phyloP scores from a whole-genome alignment of 2,329 filamentous ascomycete species.

The Colletotrichum cereale region DNA sequence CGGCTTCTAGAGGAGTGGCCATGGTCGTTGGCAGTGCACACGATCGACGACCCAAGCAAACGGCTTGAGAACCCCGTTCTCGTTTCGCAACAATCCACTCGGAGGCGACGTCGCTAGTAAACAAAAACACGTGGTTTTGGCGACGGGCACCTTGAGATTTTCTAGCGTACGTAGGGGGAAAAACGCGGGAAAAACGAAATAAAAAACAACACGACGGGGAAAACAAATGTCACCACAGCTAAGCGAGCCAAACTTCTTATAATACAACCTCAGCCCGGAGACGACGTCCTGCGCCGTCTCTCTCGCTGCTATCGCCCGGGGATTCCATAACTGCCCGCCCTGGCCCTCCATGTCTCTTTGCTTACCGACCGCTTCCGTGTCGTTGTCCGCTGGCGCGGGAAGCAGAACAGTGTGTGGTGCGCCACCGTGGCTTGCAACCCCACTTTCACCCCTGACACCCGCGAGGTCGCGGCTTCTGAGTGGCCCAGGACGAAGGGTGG shows the following conservation, averaged over 20 bases:
- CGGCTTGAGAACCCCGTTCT: neutral
- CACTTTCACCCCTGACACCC: neutral
- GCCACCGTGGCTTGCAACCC: slow-evolving; percentile 26
- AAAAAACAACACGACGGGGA: neutral
- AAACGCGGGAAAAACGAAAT: neutral
- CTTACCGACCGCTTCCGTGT: slow-evolving; percentile 22
- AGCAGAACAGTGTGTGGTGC: neutral
- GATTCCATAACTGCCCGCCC: slow-evolving; percentile 20
- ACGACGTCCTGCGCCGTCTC: slow-evolving; percentile 20
- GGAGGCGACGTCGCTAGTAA: neutral
- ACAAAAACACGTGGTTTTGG: neutral
- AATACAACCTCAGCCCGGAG: slow-evolving; percentile 18
- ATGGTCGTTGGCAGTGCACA: slow-evolving; percentile 18
- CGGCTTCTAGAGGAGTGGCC: slow-evolving; percentile 18
- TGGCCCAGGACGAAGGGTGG: neutral
- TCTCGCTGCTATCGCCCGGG: slow-evolving; percentile 23
- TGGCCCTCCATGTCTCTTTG: neutral
- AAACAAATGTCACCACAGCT: neutral
- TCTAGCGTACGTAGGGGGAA: neutral
- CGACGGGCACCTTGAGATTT: neutral
- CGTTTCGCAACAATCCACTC: neutral
- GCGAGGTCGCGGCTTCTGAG: neutral
- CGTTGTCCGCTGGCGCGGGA: neutral
- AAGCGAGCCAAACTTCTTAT: slow-evolving; percentile 12
- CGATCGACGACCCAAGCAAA: neutral